Conservation (phyloP, 1,139 yeast genomes). For the Suhomyces guaymorum region DNA sequence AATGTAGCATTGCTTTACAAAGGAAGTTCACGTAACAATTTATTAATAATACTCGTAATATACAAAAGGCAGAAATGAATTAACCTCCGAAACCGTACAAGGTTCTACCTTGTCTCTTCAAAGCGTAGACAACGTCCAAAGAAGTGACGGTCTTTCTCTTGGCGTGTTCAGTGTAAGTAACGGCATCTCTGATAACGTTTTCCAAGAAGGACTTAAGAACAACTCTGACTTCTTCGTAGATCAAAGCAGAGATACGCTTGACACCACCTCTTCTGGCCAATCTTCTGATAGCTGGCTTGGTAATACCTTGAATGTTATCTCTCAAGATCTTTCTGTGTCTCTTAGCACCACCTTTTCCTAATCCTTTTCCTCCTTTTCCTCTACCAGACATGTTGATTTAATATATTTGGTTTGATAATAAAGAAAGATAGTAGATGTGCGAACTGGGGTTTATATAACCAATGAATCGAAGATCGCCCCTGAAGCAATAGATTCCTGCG, state of each 20-base stretch:
- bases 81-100: conserved; percentile 99
- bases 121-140: conserved; percentile 97
- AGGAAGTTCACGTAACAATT: conserved; percentile 10
- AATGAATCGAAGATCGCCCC: conserved; percentile 4
- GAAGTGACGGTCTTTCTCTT: conserved; percentile 99
- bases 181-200: conserved; percentile 98
- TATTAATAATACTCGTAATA: conserved; percentile 18
- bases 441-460: conserved; percentile 10
- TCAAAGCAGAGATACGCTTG: conserved; percentile 98
- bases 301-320: conserved; percentile 99
- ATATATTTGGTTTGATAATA: conserved; percentile 19
- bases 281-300: conserved; percentile 99
- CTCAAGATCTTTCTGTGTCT: conserved; percentile 99
- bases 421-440: conserved; percentile 8
- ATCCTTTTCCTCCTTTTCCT: conserved; percentile 99
- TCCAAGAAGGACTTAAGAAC: conserved; percentile 95
- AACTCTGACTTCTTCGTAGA: conserved; percentile 98
- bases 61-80: conserved; percentile 22
- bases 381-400: conserved; percentile 85
- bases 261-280: conserved; percentile 99
- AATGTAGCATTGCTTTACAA: background rate
- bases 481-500: conserved; percentile 1
- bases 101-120: conserved; percentile 99
- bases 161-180: conserved; percentile 99
- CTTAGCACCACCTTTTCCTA: conserved; percentile 99